Percentiles rank a stretch among this genome's conserved stretches.
These are phyloP conservation scores for Plenodomus biglobosus DNA, from an alignment of 2,329 filamentous ascomycete species.

Conservation along the genomic window DNA sequence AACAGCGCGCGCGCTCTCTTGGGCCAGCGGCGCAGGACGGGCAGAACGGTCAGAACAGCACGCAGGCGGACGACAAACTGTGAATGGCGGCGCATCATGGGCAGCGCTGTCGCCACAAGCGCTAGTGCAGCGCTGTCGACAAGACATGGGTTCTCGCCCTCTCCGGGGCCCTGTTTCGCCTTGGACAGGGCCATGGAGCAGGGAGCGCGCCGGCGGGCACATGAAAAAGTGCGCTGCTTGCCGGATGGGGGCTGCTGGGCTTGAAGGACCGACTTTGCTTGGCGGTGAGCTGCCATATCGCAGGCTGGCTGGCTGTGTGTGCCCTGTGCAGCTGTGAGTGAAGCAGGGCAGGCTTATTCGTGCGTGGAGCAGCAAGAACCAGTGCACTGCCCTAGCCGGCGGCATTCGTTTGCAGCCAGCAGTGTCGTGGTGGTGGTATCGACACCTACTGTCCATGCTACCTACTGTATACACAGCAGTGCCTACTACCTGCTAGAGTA, in stretches of 20 bases:
- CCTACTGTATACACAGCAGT: too few relatives aligned
- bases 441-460: too few relatives aligned
- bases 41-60: neutral
- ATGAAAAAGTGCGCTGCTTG: conserved; percentile 1
- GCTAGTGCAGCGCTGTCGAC: too few relatives aligned
- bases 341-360: conserved; percentile 14
- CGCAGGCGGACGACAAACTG: neutral
- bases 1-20: conserved; percentile 1
- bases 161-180: too few relatives aligned
- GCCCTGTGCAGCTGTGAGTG: conserved; percentile 1
- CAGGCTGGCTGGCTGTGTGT: too few relatives aligned
- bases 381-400: neutral
- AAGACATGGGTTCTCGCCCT: too few relatives aligned
- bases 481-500: too few relatives aligned
- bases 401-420: too few relatives aligned
- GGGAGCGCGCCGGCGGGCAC: neutral
- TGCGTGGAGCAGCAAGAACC: conserved; percentile 15
- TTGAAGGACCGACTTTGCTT: too few relatives aligned
- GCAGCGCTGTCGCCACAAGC: too few relatives aligned
- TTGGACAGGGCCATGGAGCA: too few relatives aligned
- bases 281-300: neutral
- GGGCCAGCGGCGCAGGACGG: neutral
- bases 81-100: neutral
- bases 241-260: neutral
- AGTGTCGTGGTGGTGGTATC: too few relatives aligned